These are phyloP conservation scores for Herpetomonas tarakana DNA, from an alignment of 208 protist species.

Conservation along the genomic window DNA sequence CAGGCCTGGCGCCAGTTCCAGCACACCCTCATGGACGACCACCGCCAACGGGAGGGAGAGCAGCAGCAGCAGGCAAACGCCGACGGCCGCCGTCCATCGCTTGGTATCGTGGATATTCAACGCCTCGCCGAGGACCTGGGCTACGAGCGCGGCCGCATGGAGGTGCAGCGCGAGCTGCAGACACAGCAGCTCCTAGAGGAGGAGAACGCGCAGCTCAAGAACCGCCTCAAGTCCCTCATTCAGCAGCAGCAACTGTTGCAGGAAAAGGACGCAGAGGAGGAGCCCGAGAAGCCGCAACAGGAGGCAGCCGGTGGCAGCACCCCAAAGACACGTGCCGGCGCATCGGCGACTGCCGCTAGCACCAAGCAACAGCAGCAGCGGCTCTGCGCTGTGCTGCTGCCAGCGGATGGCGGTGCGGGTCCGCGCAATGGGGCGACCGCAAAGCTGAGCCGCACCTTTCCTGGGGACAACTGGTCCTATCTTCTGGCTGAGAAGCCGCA, in stretches of 20 bases:
- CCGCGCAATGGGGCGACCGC: conserved; percentile 12
- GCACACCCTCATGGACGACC: not conserved
- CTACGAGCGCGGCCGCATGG: conserved; percentile 21
- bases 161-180: conserved; percentile 23
- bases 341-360: not conserved
- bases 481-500: conserved; percentile 45
- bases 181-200: conserved; percentile 29
- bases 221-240: conserved; percentile 6
- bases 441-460: conserved; percentile 27
- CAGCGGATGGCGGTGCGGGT: conserved; percentile 5
- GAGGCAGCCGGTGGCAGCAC: not conserved
- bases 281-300: not conserved
- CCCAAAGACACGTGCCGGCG: not conserved
- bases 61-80: not conserved
- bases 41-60: not conserved
- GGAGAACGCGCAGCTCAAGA: conserved; percentile 20
- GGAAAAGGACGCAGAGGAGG: not conserved
- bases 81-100: not conserved
- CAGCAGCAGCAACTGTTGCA: not conserved
- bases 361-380: too few species aligned
- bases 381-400: conserved; percentile 10
- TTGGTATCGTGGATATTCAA: conserved; percentile 1
- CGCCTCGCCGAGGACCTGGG: conserved; percentile 15
- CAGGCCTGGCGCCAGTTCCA: not conserved
- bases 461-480: conserved; percentile 49